A percentile compares a stretch with the other conserved stretches of the same genome.
These are phyloP conservation scores for Hypholoma fasciculare DNA, from an alignment of 768 basidiomycete genomes.

Conservation along the genomic window DNA sequence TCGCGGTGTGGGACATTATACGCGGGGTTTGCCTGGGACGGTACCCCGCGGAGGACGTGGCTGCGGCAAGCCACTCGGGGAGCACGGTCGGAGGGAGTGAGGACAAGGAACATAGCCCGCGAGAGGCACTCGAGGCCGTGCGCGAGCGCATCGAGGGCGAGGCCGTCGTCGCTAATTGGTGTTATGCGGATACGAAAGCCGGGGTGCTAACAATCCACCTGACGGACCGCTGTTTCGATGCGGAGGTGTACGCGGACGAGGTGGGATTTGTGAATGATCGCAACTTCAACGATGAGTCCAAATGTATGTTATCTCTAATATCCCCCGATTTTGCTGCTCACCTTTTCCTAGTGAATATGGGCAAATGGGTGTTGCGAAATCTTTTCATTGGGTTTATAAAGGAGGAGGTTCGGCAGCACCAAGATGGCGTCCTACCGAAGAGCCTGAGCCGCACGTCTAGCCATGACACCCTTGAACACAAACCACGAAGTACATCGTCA, in stretches of 20 bases:
- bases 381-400: slow-evolving; percentile 78
- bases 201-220: slow-evolving; percentile 88
- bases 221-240: slow-evolving; percentile 87
- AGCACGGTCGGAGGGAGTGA: slow-evolving; percentile 42
- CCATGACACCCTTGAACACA: slow-evolving; percentile 18
- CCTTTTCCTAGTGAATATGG: slow-evolving; percentile 72
- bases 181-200: slow-evolving; percentile 84
- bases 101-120: slow-evolving; percentile 60
- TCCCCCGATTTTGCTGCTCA: not conserved
- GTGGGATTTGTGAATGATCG: slow-evolving; percentile 66
- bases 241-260: slow-evolving; percentile 94
- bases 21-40: slow-evolving; percentile 73
- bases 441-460: slow-evolving; percentile 23
- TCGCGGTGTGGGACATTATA: slow-evolving; percentile 93
- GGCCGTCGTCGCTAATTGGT: slow-evolving; percentile 83
- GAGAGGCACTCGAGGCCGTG: slow-evolving; percentile 86
- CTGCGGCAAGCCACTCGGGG: slow-evolving; percentile 49
- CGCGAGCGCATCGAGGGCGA: slow-evolving; percentile 94
- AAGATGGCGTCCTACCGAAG: slow-evolving; percentile 17
- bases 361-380: slow-evolving; percentile 89
- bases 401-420: slow-evolving; percentile 52
- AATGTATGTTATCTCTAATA: slow-evolving; percentile 55
- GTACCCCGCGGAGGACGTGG: slow-evolving; percentile 67
- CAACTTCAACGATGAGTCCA: slow-evolving; percentile 72
- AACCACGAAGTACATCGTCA: not conserved